Evolutionary conservation across 2,329 filamentous ascomycete genomes (phyloP).

Genomic region (Penicillium sp.): DNA sequence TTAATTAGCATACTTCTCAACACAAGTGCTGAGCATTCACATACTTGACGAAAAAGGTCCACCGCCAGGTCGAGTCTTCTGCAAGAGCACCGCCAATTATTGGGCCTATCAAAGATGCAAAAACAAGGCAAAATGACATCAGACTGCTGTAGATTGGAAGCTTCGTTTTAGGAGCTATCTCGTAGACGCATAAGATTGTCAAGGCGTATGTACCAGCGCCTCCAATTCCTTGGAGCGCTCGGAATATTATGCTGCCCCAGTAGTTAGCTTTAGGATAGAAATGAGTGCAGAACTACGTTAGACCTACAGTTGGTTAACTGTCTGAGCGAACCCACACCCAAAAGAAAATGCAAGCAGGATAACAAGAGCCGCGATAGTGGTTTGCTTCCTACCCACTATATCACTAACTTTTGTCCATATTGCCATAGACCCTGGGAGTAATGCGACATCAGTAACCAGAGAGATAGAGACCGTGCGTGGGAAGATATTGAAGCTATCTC

Average conservation of each 20-base stretch:
- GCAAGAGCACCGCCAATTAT: slow-evolving; percentile 29
- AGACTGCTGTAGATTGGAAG: slow-evolving; percentile 26
- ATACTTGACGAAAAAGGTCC: slow-evolving; percentile 33
- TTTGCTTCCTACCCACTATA: slow-evolving; percentile 32
- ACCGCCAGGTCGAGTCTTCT: slow-evolving; percentile 27
- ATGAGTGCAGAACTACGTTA: not conserved
- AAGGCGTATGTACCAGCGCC: slow-evolving; percentile 34
- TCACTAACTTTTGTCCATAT: slow-evolving; percentile 37
- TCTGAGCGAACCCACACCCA: slow-evolving; percentile 33
- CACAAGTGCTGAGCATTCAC: not conserved
- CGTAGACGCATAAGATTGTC: slow-evolving; percentile 31
- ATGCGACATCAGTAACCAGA: not conserved
- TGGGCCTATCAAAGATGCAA: slow-evolving; percentile 26
- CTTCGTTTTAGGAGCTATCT: slow-evolving; percentile 29
- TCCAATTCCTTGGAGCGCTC: slow-evolving; percentile 37
- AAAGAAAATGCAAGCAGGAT: slow-evolving; percentile 35
- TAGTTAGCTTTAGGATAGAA: not conserved
- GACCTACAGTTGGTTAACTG: slow-evolving; percentile 32
- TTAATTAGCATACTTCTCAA: not conserved
- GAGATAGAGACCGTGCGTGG: not conserved
- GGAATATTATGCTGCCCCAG: slow-evolving; percentile 30
- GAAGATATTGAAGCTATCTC: not conserved
- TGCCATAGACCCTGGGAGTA: slow-evolving; percentile 28
- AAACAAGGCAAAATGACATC: slow-evolving; percentile 25
- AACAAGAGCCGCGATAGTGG: slow-evolving; percentile 24